Base-by-base conservation (phyloP, 306 rosid species). In the Sesbania bispinosa region DNA sequence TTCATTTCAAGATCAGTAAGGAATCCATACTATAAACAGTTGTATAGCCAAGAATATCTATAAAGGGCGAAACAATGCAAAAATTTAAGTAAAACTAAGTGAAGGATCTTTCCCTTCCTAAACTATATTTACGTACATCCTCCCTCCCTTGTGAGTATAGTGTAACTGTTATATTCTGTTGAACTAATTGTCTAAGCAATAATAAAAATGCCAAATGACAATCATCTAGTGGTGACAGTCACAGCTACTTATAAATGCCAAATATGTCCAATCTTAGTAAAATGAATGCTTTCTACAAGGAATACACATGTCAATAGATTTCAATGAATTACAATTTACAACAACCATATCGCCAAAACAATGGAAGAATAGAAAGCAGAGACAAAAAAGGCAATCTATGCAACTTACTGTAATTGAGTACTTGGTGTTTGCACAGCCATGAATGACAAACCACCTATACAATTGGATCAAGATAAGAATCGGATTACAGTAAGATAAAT, bases 401-500 rank as follows among this genome's bases (percentile, higher is more conserved):
- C 32, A 54, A 84, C 92, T 84, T 74, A 90, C 95, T 51, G 80
- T 61, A 86, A 81, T 61, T 84, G 92, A 62, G 97, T 67, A 65
- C 68, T 74, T 3, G 83, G 83, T 15, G 85, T 67, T 61, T 85
- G 86, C 6, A 81, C 86, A 52, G 92, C 79, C 81, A 84, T 73
- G 64, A 82, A 82, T 1, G 87, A 66, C 63, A 88, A 74, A 36
- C 88, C 89, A 50, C 94, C 96, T 90, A 72, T 62, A 80, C 2
- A 60, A 54, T 26, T 53, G 71, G 60, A 79, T 57, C 69, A 75
- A 45, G 72, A 76, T 13, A 15, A 51, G 67, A 29, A 13, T 7
- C 43, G 21, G 38, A 42, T 19, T 66, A 5, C 6, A 27, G 48
- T 2, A n/a, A 24, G 33, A 80, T 55, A 24, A 29, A 46, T 67